phyloP scores from a whole-genome alignment of 768 basidiomycete genomes.

The Sporobolomyces phaffii region DNA sequence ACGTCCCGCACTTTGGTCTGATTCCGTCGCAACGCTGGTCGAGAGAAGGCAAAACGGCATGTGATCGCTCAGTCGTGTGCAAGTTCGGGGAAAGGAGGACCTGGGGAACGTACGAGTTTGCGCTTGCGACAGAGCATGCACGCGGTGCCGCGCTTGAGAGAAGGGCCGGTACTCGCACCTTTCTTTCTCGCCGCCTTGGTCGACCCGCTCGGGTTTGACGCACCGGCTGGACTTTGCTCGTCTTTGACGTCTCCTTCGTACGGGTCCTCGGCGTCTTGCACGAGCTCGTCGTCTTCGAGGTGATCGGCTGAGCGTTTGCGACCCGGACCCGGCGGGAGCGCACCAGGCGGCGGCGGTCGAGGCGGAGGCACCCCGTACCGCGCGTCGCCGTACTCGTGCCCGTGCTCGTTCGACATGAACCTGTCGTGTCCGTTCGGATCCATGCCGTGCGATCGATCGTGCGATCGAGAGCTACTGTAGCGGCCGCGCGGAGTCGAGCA shows the following conservation, averaged over 20 bases:
- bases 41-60: too few relatives aligned
- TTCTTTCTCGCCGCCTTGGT: neutral
- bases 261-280: too few relatives aligned
- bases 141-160: slow-evolving; percentile 23
- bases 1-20: slow-evolving; percentile 22
- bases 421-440: too few relatives aligned
- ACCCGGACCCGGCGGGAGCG: neutral
- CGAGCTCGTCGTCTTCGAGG: neutral
- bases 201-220: too few relatives aligned
- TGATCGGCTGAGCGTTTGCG: neutral
- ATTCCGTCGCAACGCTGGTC: slow-evolving; percentile 17
- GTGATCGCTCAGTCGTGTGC: neutral
- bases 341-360: neutral
- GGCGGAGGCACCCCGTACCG: too few relatives aligned
- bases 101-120: slow-evolving; percentile 7
- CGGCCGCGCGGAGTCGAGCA: too few relatives aligned
- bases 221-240: neutral
- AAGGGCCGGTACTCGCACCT: slow-evolving; percentile 11
- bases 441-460: too few relatives aligned
- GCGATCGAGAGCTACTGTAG: too few relatives aligned
- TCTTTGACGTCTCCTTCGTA: neutral
- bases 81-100: neutral
- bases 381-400: too few relatives aligned
- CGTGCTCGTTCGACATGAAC: too few relatives aligned
- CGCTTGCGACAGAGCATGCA: slow-evolving; percentile 30